These are phyloP conservation scores for Ophiocytium majus DNA, from an alignment of 352 stramenopile genomes.

Conservation along the genomic window DNA sequence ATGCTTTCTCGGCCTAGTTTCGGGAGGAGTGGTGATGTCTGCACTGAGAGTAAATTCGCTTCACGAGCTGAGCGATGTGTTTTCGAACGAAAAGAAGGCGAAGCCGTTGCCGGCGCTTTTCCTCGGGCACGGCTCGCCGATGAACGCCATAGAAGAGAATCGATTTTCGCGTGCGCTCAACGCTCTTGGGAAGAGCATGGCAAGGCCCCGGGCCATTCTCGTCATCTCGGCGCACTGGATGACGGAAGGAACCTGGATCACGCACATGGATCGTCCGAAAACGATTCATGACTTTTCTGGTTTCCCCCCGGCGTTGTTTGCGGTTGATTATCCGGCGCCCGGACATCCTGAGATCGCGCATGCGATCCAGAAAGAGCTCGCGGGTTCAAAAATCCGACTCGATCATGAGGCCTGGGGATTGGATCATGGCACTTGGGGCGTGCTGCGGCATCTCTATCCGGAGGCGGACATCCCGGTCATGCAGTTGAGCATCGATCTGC, in stretches of 20 bases:
- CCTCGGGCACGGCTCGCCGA: background rate
- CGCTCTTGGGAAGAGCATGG: background rate
- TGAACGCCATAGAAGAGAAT: background rate
- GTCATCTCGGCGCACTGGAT: background rate
- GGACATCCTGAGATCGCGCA: background rate
- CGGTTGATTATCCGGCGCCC: background rate
- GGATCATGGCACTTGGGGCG: background rate
- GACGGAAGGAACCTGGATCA: conserved; percentile 11
- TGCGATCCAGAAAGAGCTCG: background rate
- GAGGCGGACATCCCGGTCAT: background rate
- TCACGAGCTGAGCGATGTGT: no score
- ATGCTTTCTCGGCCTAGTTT: no score
- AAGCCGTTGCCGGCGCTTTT: background rate
- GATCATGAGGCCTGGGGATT: background rate
- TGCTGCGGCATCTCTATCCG: conserved; percentile 11
- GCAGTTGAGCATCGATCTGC: background rate
- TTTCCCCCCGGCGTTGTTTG: background rate
- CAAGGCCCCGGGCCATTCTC: background rate
- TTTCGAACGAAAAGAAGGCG: no score
- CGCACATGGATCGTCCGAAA: background rate
- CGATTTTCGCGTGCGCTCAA: background rate
- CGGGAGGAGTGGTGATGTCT: no score
- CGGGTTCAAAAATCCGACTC: background rate
- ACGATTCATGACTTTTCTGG: conserved; percentile 8
- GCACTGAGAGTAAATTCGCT: no score